Evolutionary conservation across 805 yeast species (phyloP).

Genomic region (Candida manassasensis): DNA sequence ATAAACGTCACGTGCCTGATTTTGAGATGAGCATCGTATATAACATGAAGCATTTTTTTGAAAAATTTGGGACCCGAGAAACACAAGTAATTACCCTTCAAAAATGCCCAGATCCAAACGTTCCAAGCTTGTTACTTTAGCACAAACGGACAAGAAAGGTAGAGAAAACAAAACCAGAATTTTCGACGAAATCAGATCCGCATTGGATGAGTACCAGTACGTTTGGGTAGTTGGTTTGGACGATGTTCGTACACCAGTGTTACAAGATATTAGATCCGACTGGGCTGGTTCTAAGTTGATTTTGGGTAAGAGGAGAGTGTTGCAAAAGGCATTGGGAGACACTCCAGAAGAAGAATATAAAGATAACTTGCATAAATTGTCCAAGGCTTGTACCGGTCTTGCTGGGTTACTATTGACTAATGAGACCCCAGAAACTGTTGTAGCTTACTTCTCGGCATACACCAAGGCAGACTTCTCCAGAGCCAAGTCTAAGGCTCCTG

Average conservation of each 20-base stretch:
- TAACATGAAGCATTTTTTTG: slow-evolving; percentile 4
- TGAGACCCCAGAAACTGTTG: slow-evolving; percentile 84
- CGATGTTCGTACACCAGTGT: slow-evolving; percentile 92
- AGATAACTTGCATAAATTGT: slow-evolving; percentile 71
- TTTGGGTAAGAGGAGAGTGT: slow-evolving; percentile 88
- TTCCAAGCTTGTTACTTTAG: slow-evolving; percentile 90
- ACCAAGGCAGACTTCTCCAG: slow-evolving; percentile 80
- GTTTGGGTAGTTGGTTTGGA: slow-evolving; percentile 84
- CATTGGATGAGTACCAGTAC: slow-evolving; percentile 71
- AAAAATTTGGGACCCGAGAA: not conserved
- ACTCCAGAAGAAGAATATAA: slow-evolving; percentile 52
- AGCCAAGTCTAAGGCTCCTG: slow-evolving; percentile 80
- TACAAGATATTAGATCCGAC: slow-evolving; percentile 87
- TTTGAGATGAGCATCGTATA: slow-evolving; percentile 23
- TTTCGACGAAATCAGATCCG: slow-evolving; percentile 83
- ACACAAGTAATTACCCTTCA: not conserved
- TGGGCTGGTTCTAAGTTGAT: slow-evolving; percentile 89
- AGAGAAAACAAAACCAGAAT: slow-evolving; percentile 86
- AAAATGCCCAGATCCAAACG: slow-evolving; percentile 96
- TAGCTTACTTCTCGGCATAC: slow-evolving; percentile 78
- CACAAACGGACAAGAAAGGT: slow-evolving; percentile 95
- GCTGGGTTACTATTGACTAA: slow-evolving; percentile 87
- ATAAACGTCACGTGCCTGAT: not conserved
- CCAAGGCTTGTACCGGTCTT: slow-evolving; percentile 65
- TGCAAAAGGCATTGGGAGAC: slow-evolving; percentile 89